A percentile compares a stretch with the other conserved stretches of the same genome.
phyloP scores from a whole-genome alignment of 1,284 basidiomycete genomes.

The Leccinum solheimii region DNA sequence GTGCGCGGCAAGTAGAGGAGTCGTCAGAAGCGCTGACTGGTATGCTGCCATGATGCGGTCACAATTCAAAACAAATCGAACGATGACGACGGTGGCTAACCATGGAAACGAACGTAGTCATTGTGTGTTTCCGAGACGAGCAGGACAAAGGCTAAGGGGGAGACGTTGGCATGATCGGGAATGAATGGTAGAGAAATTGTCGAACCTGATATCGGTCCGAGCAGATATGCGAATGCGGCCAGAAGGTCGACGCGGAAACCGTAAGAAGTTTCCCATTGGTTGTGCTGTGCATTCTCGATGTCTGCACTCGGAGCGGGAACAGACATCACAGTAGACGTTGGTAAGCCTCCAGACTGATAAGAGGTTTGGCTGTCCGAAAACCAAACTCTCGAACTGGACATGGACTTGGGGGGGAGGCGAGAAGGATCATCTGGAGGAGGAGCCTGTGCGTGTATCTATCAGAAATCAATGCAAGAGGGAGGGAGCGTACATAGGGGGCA shows the following conservation, averaged over 20 bases:
- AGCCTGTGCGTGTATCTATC: constrained; percentile 39
- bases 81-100: constrained; percentile 40
- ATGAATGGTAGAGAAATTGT: constrained; percentile 3
- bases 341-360: constrained; percentile 72
- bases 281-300: constrained; percentile 47
- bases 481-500: constrained; percentile 28
- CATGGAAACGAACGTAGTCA: constrained; percentile 80
- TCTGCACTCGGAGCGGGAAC: constrained; percentile 40
- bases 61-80: constrained; percentile 7
- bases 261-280: constrained; percentile 72
- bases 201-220: constrained; percentile 76
- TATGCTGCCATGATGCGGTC: constrained; percentile 53
- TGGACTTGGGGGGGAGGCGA: not conserved
- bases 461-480: constrained; percentile 33
- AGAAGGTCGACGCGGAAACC: constrained; percentile 69
- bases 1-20: constrained; percentile 62
- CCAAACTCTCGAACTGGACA: constrained; percentile 49
- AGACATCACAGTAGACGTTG: constrained; percentile 53
- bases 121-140: constrained; percentile 79
- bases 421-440: constrained; percentile 57
- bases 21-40: constrained; percentile 74
- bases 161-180: constrained; percentile 8
- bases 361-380: constrained; percentile 52
- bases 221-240: constrained; percentile 66
- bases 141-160: constrained; percentile 56